Evolutionary conservation across 805 yeast genomes (phyloP), one percentile per base, ranked within the genome.

Genomic region (Kodamaea leandrae): DNA sequence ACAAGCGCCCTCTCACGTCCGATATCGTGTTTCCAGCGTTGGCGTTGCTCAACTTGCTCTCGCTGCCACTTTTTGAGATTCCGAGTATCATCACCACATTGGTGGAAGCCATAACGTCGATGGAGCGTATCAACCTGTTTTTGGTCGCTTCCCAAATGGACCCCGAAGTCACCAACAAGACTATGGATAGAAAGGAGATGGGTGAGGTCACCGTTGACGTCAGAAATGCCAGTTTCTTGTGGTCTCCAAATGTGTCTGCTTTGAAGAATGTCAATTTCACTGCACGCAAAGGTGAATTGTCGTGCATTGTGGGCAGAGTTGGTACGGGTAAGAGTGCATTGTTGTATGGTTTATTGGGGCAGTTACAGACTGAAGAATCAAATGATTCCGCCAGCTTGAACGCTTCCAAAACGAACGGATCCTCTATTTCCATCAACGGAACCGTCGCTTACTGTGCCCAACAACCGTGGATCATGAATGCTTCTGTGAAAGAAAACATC

Each of bases 91-190:
- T 82, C 28, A 79, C 78, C 4, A 66, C 78, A 3, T 52, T 80
- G 42, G 72, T 81, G 41, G 87, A 82, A 52, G 74, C 80, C 0
- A 66, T 71, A 2, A 82, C 83, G 23, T 76, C 88, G 0, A 49
- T 83, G 45, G 70, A 58, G 3, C 71, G 90, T 64, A 57, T 83
- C 15, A 58, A 63, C 18, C 61, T 64, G 6, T 82, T 80, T 50
- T 62, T 83, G 32, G 30, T 44, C 4, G 39, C 45, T n/a, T 17
- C 33, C 4, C 16, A 18, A 12, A 37, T 52, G 10, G 57, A 56
- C 36, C 42, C 45, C 5, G 21, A 16, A 10, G 14, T 28, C n/a
- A 27, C 14, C 21, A 17, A 9, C 9, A 13, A 14, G 13, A 30
- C 33, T 5, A 34, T 14, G n/a, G 20, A 13, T 8, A 4, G 18